Evolutionary conservation across 1,139 yeast species (phyloP), one percentile per base, ranked within the genome.

Genomic region (Magnusiomyces fungicola): DNA sequence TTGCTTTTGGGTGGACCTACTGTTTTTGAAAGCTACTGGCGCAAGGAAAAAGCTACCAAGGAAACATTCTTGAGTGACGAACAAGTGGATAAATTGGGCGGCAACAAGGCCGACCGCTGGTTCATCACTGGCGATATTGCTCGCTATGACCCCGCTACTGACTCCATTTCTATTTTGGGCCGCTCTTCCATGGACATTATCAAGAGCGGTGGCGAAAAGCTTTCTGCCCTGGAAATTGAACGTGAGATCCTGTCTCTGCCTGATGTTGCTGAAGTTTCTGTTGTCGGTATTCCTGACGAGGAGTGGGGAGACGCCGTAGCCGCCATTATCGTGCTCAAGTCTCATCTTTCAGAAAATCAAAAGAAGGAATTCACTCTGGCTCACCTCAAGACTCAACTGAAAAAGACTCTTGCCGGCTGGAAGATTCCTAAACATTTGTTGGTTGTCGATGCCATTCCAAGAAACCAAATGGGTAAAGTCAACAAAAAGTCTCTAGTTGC

Each of bases 41-140:
- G 61, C 34, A 58, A 59, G 45, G 64, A 64, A 10, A 65, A 66
- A 23, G 69, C 68, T 14, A 64, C 70, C 10, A 55, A 44, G 9
- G 62, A 59, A 47, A 60, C 66, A 2, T 67, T 67, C 46, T 32
- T 49, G 34, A 34, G 42, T 19, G 48, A 44, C 10, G 25, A 41
- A 24, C 36, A 41, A 9, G 21, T 22, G 21, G 27, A 25, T 16
- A 32, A 14, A 14, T 5, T 32, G 9, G 36, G 16, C 36, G 16
- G 36, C 36, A 32, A 18, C 36, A 38, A 38, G 29, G 16, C 48
- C n/a, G 58, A 59, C 14, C 37, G 47, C 23, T 68, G 71, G 70
- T 67, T 67, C 55, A 56, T 59, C 45, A 67, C 71, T 18, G 71
- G 71, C 21, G 71, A 68, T 50, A 63, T 68, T 46, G 70, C 67